Percentiles rank a stretch among this genome's conserved stretches.
phyloP scores from a whole-genome alignment of 2,329 filamentous ascomycete species.

The Aureobasidium pullulans region DNA sequence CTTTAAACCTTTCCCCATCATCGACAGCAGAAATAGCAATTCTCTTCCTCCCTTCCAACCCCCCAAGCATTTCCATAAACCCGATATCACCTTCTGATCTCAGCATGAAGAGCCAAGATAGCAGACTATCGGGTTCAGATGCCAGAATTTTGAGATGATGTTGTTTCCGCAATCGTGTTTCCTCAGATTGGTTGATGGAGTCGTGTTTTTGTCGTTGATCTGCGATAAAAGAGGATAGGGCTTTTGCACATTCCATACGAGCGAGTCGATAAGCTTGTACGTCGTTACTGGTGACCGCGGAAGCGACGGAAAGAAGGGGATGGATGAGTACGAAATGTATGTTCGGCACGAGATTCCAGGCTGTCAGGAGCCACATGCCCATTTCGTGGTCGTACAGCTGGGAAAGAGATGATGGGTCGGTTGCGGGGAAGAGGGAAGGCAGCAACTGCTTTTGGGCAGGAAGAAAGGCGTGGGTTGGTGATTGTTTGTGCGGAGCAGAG shows the following conservation, averaged over 20 bases:
- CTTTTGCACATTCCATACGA: neutral
- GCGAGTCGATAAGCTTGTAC: neutral
- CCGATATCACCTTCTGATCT: neutral
- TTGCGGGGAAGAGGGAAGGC: neutral
- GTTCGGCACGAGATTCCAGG: neutral
- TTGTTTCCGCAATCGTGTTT: neutral
- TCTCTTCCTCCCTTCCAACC: neutral
- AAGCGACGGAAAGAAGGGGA: neutral
- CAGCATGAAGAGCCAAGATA: constrained; percentile 2
- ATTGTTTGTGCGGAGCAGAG: too few relatives aligned
- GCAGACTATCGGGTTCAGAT: neutral
- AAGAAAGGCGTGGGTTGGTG: too few relatives aligned
- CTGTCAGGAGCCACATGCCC: neutral
- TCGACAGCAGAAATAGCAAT: neutral
- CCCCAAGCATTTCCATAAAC: neutral
- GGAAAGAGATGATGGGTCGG: neutral
- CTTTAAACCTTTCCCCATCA: neutral
- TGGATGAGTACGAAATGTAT: neutral
- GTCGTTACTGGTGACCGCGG: neutral
- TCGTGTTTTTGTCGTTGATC: neutral
- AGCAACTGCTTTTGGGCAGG: neutral
- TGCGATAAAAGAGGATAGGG: neutral
- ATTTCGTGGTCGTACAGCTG: neutral
- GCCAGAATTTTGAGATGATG: neutral
- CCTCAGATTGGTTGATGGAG: neutral